A percentile compares a stretch with the other conserved stretches of the same genome.
Evolutionary conservation across 495 filamentous ascomycete genomes (phyloP).

Genomic region (Hyaloscypha finlandica): DNA sequence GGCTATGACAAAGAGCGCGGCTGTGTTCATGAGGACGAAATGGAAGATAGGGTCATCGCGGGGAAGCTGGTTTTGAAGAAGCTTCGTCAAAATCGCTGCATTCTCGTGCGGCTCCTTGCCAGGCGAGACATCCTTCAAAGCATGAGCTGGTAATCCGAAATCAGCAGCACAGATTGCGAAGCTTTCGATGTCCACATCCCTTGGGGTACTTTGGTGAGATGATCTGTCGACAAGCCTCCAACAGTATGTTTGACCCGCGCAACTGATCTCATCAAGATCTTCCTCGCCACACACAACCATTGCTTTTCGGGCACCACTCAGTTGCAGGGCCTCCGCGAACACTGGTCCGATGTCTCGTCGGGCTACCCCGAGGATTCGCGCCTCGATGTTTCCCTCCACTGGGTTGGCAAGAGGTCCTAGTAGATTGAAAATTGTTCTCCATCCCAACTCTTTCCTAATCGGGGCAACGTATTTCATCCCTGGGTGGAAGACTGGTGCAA

Average conservation of each 20-base stretch:
- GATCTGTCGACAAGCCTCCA: slow-evolving; percentile 68
- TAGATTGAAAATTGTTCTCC: slow-evolving; percentile 95
- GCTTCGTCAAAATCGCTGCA: slow-evolving; percentile 73
- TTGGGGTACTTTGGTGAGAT: slow-evolving; percentile 11
- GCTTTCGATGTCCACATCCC: slow-evolving; percentile 61
- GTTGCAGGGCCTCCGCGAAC: slow-evolving; percentile 80
- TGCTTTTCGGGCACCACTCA: slow-evolving; percentile 78
- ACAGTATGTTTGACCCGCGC: slow-evolving; percentile 82
- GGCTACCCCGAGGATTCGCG: slow-evolving; percentile 89
- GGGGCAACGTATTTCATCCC: slow-evolving; percentile 85
- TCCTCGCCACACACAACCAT: slow-evolving; percentile 93
- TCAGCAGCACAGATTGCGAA: slow-evolving; percentile 77
- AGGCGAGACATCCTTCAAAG: slow-evolving; percentile 73
- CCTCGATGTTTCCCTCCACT: slow-evolving; percentile 74
- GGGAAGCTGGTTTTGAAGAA: slow-evolving; percentile 71
- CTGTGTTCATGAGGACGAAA: slow-evolving; percentile 93
- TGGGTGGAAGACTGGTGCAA: slow-evolving; percentile 94
- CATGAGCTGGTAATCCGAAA: slow-evolving; percentile 79
- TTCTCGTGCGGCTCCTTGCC: slow-evolving; percentile 88
- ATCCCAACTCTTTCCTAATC: slow-evolving; percentile 80
- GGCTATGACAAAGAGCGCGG: slow-evolving; percentile 77
- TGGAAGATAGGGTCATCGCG: slow-evolving; percentile 82
- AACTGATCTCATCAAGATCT: slow-evolving; percentile 93
- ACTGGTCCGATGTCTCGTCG: slow-evolving; percentile 78
- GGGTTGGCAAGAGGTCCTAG: slow-evolving; percentile 93